Conservation (phyloP, 192 early-diverging fungal species). For the Entomortierella chlamydospora region DNA sequence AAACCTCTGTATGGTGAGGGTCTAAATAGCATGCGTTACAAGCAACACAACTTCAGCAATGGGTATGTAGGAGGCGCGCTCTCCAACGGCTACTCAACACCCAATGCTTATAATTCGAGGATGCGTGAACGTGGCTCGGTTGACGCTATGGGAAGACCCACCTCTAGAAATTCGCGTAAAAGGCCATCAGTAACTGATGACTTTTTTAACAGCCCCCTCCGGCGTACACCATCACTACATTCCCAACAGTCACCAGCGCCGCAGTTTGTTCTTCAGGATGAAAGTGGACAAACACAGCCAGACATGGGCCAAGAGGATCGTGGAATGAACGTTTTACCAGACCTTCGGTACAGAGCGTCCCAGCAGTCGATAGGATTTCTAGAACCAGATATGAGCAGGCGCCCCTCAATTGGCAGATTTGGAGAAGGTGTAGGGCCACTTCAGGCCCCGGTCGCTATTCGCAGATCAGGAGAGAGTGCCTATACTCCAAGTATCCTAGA, state of each 20-base stretch:
- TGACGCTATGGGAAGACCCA: slow-evolving; percentile 30
- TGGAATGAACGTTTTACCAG: background rate
- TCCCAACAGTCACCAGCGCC: slow-evolving; percentile 2
- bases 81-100: slow-evolving; percentile 5
- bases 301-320: background rate
- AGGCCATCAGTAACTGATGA: slow-evolving; percentile 18
- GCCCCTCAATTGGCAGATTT: slow-evolving; percentile 18
- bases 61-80: slow-evolving; percentile 6
- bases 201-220: slow-evolving; percentile 21
- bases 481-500: slow-evolving; percentile 42
- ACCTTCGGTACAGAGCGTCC: background rate
- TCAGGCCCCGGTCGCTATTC: slow-evolving; percentile 24
- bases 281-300: background rate
- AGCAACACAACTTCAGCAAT: slow-evolving; percentile 20
- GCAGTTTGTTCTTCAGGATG: slow-evolving; percentile 2
- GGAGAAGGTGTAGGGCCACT: slow-evolving; percentile 22
- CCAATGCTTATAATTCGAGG: slow-evolving; percentile 37
- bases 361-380: slow-evolving; percentile 10
- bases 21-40: background rate
- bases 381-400: slow-evolving; percentile 15
- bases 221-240: slow-evolving; percentile 14
- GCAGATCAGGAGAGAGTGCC: slow-evolving; percentile 40
- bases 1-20: slow-evolving; percentile 4
- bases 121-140: slow-evolving; percentile 47
- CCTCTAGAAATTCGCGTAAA: slow-evolving; percentile 25